Evolutionary conservation across 768 basidiomycete genomes (phyloP), one percentile per base, ranked within the genome.

Genomic region (Boletus reticulatus): DNA sequence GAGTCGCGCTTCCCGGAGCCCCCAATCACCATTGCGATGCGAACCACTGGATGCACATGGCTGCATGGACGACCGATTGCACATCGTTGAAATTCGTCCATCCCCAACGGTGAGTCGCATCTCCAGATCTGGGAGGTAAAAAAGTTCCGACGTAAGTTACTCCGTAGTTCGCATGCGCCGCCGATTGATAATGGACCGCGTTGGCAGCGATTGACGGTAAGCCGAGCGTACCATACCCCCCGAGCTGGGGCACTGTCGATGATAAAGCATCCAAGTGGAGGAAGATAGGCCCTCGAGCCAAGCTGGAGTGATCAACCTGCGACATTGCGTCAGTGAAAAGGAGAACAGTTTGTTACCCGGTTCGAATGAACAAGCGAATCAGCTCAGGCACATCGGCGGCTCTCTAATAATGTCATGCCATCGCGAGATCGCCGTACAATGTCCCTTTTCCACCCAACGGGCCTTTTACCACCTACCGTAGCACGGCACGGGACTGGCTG

Each of bases 131-230:
- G 27, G 46, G 36, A 50, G 42, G 32, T 8, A 39, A 16, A 11
- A 17, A 44, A 51, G 20, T 7, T 47, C 44, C 55, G 47, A 42
- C 38, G 27, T 9, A 29, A 29, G 27, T 29, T 43, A 50, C 48
- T 24, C 50, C 48, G 34, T 53, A 34, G 52, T 50, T 41, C 36
- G 56, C 45, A 16, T 59, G 45, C 41, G 24, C 32, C 50, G 55
- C 43, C 61, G 41, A 60, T 52, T 48, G 43, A 43, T 51, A 39
- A 64, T 46, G 44, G 32, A 17, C 12, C 14, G 17, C 38, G 37
- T 48, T 53, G 47, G 22, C 6, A 37, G 42, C 36, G 31, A 22
- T 32, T 14, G 31, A 36, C 19, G 2, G 12, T 14, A 13, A 17
- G 45, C 41, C 56, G 53, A 55, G 43, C 43, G 38, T 38, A 16